Percentiles rank a stretch among this genome's conserved stretches.
These are phyloP conservation scores for Beauveria brongniartii DNA, from an alignment of 2,329 filamentous ascomycete genomes.

Conservation along the genomic window DNA sequence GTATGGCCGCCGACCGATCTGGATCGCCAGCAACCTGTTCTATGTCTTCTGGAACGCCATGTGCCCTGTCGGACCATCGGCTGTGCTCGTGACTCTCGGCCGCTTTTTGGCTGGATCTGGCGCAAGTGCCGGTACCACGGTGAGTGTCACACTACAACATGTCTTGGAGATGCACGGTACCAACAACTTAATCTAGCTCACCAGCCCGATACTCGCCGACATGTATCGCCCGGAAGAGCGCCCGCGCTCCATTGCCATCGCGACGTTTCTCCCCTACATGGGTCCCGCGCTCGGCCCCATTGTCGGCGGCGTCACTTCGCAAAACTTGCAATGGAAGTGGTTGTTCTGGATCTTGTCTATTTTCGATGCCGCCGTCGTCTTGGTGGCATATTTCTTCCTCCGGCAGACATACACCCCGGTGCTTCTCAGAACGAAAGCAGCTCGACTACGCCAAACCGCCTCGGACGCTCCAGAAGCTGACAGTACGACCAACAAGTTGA, in stretches of 20 bases:
- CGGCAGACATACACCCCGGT: constrained; percentile 54
- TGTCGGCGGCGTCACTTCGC: constrained; percentile 55
- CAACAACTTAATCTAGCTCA: constrained; percentile 19
- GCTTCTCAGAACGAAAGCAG: constrained; percentile 34
- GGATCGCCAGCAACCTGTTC: constrained; percentile 24
- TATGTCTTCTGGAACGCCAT: constrained; percentile 30
- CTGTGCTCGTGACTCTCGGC: constrained; percentile 23
- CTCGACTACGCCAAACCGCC: background rate
- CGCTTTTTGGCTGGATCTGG: constrained; percentile 19
- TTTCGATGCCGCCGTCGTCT: constrained; percentile 43
- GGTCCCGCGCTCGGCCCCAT: constrained; percentile 62
- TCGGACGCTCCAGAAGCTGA: background rate
- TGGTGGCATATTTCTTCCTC: constrained; percentile 43
- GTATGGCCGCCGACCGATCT: constrained; percentile 26
- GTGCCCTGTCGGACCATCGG: constrained; percentile 23
- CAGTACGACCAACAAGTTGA: background rate
- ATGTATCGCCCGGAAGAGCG: constrained; percentile 27
- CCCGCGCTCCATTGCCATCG: constrained; percentile 28
- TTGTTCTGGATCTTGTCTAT: constrained; percentile 60
- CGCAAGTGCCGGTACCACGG: constrained; percentile 22
- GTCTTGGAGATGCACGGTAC: background rate
- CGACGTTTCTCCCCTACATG: constrained; percentile 28
- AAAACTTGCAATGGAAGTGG: constrained; percentile 60
- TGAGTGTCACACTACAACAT: constrained; percentile 8
- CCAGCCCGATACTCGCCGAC: constrained; percentile 27